These are phyloP conservation scores for Ceratocystis variospora DNA, from an alignment of 2,329 filamentous ascomycete genomes.

Conservation along the genomic window DNA sequence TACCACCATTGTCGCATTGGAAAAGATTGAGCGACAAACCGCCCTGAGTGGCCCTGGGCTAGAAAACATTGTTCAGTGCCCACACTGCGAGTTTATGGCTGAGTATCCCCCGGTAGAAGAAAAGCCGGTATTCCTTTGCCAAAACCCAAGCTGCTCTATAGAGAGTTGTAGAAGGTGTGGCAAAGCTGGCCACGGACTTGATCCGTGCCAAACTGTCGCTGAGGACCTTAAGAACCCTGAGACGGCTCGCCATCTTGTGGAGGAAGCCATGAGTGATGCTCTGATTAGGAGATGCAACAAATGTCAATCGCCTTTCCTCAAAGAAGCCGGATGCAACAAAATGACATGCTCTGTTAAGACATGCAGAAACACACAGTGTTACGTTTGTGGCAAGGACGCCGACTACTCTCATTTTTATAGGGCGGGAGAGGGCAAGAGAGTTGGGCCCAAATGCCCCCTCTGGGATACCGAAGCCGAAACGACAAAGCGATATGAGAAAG, in stretches of 20 bases:
- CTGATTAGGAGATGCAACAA: slow-evolving; percentile 63
- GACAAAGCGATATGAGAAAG: neutral
- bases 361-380: slow-evolving; percentile 46
- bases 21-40: slow-evolving; percentile 56
- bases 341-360: slow-evolving; percentile 52
- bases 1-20: slow-evolving; percentile 47
- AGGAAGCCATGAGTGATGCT: slow-evolving; percentile 74
- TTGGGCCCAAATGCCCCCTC: slow-evolving; percentile 46
- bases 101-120: slow-evolving; percentile 53
- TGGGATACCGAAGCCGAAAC: slow-evolving; percentile 40
- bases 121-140: slow-evolving; percentile 61
- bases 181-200: slow-evolving; percentile 54
- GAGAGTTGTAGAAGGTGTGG: slow-evolving; percentile 57
- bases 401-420: slow-evolving; percentile 61
- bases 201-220: slow-evolving; percentile 48
- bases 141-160: slow-evolving; percentile 48
- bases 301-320: slow-evolving; percentile 61
- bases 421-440: slow-evolving; percentile 20
- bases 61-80: slow-evolving; percentile 60
- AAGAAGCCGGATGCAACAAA: slow-evolving; percentile 70
- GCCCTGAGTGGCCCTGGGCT: slow-evolving; percentile 56
- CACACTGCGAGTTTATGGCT: slow-evolving; percentile 69
- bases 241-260: slow-evolving; percentile 51
- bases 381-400: slow-evolving; percentile 55
- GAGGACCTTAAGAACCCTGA: slow-evolving; percentile 45